Percentiles rank a stretch among this genome's conserved stretches.
phyloP scores from a whole-genome alignment of 169 alveolate species.

The Cytauxzoon felis region DNA sequence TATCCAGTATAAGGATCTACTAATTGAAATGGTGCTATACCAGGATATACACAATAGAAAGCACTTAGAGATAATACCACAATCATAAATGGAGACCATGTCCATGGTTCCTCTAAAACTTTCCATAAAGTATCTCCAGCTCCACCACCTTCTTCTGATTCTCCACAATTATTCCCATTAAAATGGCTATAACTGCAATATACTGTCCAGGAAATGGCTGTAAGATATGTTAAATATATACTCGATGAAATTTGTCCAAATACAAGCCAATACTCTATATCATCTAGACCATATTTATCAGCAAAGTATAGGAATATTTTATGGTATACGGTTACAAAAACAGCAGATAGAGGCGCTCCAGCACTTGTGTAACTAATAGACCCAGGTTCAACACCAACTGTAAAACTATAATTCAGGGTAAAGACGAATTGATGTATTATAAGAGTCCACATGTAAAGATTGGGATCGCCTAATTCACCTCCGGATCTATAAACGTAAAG shows the following conservation, averaged over 20 bases:
- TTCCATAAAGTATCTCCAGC: not conserved
- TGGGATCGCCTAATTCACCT: conserved; percentile 7
- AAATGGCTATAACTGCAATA: not conserved
- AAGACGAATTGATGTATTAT: not conserved
- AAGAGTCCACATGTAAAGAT: conserved; percentile 1
- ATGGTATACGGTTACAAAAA: conserved; percentile 3
- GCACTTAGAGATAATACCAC: not conserved
- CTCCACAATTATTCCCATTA: not conserved
- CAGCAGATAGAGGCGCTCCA: not conserved
- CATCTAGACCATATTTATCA: not conserved
- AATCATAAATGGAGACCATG: conserved; percentile 1
- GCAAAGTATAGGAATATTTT: not conserved
- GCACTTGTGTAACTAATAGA: not conserved
- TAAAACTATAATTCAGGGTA: not conserved
- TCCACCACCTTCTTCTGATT: not conserved
- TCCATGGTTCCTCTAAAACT: not conserved
- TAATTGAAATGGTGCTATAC: not conserved
- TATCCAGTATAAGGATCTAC: not conserved
- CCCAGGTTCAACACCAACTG: not conserved
- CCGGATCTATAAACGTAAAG: not conserved
- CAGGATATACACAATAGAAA: conserved; percentile 5
- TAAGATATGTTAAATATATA: not conserved
- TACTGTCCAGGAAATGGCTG: conserved; percentile 1
- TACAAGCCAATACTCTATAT: not conserved
- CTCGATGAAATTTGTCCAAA: not conserved